Conservation (phyloP, 2,329 filamentous ascomycete genomes). For the Didymella lethalis region DNA sequence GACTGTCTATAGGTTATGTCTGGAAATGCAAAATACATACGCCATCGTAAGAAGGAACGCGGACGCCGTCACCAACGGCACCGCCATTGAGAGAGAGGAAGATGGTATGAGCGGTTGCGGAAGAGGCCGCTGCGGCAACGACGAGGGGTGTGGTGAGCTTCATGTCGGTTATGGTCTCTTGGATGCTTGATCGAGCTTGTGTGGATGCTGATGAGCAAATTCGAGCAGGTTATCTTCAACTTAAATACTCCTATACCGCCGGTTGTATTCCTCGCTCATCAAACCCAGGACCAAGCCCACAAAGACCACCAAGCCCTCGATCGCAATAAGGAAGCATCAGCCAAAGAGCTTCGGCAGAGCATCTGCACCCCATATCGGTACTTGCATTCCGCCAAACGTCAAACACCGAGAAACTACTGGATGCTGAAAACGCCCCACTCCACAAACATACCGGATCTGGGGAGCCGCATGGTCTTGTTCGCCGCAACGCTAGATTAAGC, state of each 20-base stretch:
- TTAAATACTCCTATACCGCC: constrained; percentile 2
- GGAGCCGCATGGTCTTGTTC: constrained; percentile 10
- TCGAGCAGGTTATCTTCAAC: constrained; percentile 6
- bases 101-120: constrained; percentile 60
- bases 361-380: constrained; percentile 4
- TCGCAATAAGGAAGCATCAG: constrained; percentile 7
- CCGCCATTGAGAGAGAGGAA: constrained; percentile 59
- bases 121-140: constrained; percentile 41
- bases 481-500: constrained; percentile 9
- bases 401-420: background rate
- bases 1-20: no score
- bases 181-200: constrained; percentile 5
- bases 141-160: constrained; percentile 38
- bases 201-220: constrained; percentile 5
- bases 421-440: background rate
- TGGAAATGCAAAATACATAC: constrained; percentile 21
- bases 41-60: constrained; percentile 55
- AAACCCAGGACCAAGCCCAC: background rate
- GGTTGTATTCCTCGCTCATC: background rate
- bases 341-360: background rate
- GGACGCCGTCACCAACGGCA: constrained; percentile 60
- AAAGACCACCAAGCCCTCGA: background rate
- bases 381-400: background rate
- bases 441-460: background rate
- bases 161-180: constrained; percentile 27